Evolutionary conservation across 2,329 filamentous ascomycete genomes (phyloP).

Genomic region (Hypoxylon sp.): DNA sequence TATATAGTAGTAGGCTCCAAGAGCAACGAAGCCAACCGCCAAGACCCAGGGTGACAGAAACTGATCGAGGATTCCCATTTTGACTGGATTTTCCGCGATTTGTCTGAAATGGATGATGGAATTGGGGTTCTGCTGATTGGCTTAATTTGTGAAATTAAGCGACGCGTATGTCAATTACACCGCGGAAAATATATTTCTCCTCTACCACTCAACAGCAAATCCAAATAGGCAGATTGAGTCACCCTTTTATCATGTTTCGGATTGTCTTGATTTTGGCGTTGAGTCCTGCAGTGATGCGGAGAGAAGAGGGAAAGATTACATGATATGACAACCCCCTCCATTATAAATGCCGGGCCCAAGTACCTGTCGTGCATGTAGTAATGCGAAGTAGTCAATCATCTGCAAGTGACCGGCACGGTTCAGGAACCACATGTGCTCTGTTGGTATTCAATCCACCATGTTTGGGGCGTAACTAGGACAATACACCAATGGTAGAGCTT

Average conservation of each 20-base stretch:
- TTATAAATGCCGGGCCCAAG: constrained; percentile 4
- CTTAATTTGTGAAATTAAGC: background rate
- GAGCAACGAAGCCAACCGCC: constrained; percentile 55
- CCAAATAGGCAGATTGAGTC: too few relatives aligned
- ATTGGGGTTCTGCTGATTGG: background rate
- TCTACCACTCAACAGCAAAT: too few relatives aligned
- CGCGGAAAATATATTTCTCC: background rate
- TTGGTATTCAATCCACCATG: too few relatives aligned
- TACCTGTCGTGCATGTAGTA: constrained; percentile 7
- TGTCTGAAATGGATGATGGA: background rate
- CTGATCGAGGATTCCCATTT: constrained; percentile 49
- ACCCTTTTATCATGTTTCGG: constrained; percentile 1
- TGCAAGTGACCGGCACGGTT: too few relatives aligned
- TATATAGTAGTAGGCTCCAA: constrained; percentile 65
- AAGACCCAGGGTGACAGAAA: constrained; percentile 58
- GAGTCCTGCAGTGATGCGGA: constrained; percentile 15
- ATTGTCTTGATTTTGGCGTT: too few relatives aligned
- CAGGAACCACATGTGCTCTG: too few relatives aligned
- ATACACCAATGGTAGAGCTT: too few relatives aligned
- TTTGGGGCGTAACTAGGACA: too few relatives aligned
- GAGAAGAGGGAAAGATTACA: constrained; percentile 4
- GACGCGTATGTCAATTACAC: background rate
- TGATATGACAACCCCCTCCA: constrained; percentile 14
- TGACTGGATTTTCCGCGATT: background rate
- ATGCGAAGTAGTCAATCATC: too few relatives aligned